Conservation (phyloP, 768 basidiomycete genomes). For the Tylopilus plumbeoviolaceoides region DNA sequence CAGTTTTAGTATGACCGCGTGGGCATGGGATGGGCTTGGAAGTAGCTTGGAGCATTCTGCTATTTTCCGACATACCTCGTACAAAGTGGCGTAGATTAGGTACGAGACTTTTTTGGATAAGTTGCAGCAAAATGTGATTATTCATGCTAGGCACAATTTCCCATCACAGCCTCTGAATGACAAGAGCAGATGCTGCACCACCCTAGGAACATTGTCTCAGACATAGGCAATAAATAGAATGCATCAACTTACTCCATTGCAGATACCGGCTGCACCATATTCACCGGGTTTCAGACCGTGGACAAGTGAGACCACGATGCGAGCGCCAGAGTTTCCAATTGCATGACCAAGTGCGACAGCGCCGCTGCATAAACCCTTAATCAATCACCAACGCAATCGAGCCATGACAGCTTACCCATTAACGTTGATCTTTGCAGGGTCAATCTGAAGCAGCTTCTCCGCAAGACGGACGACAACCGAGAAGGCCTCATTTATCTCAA, state of each 20-base stretch:
- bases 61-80: conserved; percentile 15
- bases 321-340: conserved; percentile 92
- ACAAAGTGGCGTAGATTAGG: conserved; percentile 1
- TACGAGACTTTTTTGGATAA: not conserved
- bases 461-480: conserved; percentile 89
- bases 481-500: conserved; percentile 98
- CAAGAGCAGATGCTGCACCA: conserved; percentile 87
- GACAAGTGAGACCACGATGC: conserved; percentile 89
- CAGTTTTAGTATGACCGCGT: conserved; percentile 9
- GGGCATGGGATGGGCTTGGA: conserved; percentile 1
- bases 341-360: conserved; percentile 96
- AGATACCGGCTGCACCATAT: conserved; percentile 94
- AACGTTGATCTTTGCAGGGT: conserved; percentile 85
- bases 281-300: conserved; percentile 90
- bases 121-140: conserved; percentile 9
- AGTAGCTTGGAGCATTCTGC: not conserved
- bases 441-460: conserved; percentile 81
- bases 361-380: conserved; percentile 53
- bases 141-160: conserved; percentile 12
- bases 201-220: conserved; percentile 48
- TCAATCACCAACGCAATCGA: conserved; percentile 3
- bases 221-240: conserved; percentile 2
- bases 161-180: conserved; percentile 79
- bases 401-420: conserved; percentile 52
- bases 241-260: conserved; percentile 79